Base-by-base conservation (phyloP, 2,329 filamentous ascomycete species). In the Aspergillus bombycis region DNA sequence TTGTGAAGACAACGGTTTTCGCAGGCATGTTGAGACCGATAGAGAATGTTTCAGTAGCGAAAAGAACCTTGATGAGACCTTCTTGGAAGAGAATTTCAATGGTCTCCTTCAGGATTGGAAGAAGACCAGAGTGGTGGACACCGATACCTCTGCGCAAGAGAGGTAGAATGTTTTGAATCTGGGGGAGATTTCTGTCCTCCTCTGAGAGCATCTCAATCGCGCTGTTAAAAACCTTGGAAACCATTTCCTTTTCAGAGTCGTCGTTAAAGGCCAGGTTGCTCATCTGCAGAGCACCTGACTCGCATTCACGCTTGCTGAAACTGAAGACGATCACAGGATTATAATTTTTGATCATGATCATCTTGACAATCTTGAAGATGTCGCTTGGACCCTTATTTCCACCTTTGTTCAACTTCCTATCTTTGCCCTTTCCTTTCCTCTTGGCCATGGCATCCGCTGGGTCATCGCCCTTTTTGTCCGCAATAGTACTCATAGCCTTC, bases 51-150 rank as follows among this genome's bases (percentile, higher is more conserved):
- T 99, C 96, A 0, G 95, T 99, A 0, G 95, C 95, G 66, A 99
- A 98, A 0, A 99, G 85, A 11, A 98, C 94, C 80, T 99, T 99
- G 83, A 99, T 97, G 48, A 99, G 82, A 57, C 94, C 94, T 80
- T 99, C 95, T 75, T 99, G 95, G 84, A 99, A 99, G 48, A 99
- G 83, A 77, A 99, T 99, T 82, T 99, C 95, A 68, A 99, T 98
- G 0, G 94, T 97, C 79, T 99, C 95, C 80, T 99, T 99, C 62
- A 99, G 82, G 70, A 99, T 98, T 0, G 95, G 95, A 57, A 99
- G 84, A 52, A 99, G 84, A 64, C 95, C 95, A 38, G 94, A 97
- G 79, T 99, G 95, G 85, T 99, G 95, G 67, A 99, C 93, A 74
- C 95, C 95, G 69, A 99, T 97, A 69, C 95, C 95, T 76, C 93